Evolutionary conservation across 176 grass and related monocot species (phyloP).

Genomic region (Aegilops umbellulata): DNA sequence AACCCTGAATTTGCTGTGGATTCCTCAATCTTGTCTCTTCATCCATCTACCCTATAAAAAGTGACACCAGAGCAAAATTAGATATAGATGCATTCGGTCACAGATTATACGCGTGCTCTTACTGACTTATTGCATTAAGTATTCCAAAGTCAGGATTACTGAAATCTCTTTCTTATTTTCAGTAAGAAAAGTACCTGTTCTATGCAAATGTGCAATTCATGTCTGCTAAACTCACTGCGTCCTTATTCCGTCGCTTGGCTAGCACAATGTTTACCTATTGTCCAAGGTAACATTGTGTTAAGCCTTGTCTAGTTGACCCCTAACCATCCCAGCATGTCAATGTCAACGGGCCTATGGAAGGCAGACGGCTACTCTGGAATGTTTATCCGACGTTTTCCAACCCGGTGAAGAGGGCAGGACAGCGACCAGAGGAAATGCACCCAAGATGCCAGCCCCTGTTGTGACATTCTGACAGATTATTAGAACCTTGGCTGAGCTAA

Average conservation of each 20-base stretch:
- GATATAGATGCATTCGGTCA: background rate
- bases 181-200: background rate
- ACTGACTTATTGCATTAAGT: background rate
- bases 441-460: background rate
- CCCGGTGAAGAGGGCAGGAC: background rate
- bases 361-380: background rate
- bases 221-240: background rate
- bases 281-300: constrained; percentile 29
- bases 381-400: background rate
- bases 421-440: background rate
- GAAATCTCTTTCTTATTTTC: constrained; percentile 9
- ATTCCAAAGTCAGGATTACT: background rate
- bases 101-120: background rate
- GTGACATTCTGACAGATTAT: background rate
- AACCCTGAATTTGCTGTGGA: background rate
- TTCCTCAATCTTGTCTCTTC: background rate
- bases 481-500: background rate
- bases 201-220: background rate
- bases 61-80: background rate
- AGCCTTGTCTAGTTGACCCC: constrained; percentile 23
- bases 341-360: background rate
- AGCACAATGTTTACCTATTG: constrained; percentile 32
- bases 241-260: background rate
- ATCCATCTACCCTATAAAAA: background rate
- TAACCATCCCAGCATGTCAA: background rate